These are phyloP conservation scores for Colletotrichum endophyticum DNA, from an alignment of 2,329 filamentous ascomycete species.

Conservation along the genomic window DNA sequence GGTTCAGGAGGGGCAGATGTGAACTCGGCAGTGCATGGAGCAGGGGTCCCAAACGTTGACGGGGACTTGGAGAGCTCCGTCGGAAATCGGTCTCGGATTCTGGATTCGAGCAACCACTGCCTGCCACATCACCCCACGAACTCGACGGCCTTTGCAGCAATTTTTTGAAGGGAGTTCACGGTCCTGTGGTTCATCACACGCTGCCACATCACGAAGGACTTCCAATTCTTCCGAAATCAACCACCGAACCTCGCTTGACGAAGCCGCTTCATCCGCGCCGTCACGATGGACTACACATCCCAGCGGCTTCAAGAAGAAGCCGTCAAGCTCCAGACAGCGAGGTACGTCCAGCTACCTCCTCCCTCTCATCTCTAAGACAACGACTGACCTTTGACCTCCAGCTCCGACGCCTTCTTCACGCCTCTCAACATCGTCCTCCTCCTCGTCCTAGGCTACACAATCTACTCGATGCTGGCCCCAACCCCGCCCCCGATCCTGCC, in stretches of 20 bases:
- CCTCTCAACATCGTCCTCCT: conserved; percentile 69
- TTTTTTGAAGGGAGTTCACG: accelerated
- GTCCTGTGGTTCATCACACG: not conserved
- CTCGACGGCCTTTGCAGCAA: not conserved
- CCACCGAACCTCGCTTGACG: not conserved
- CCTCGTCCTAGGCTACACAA: conserved; percentile 60
- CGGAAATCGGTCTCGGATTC: not conserved
- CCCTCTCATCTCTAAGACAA: not conserved
- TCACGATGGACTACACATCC: conserved; percentile 61
- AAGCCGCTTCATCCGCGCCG: not conserved
- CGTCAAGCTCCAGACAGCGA: conserved; percentile 40
- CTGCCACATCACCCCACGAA: not conserved
- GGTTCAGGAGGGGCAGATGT: not conserved
- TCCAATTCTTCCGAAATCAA: not conserved
- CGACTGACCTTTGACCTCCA: conserved; percentile 18
- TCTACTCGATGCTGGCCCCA: conserved; percentile 61
- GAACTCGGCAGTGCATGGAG: not conserved
- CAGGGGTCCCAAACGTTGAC: not conserved
- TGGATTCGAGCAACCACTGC: not conserved
- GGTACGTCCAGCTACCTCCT: conserved; percentile 30
- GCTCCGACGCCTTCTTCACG: conserved; percentile 52
- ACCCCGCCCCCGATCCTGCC: conserved; percentile 51
- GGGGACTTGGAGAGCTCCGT: conserved; percentile 16
- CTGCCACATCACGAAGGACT: not conserved
- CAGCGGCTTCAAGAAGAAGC: conserved; percentile 60